Evolutionary conservation across 768 basidiomycete species (phyloP), one percentile per base, ranked within the genome.

Genomic region (Panaeolus cyanescens): DNA sequence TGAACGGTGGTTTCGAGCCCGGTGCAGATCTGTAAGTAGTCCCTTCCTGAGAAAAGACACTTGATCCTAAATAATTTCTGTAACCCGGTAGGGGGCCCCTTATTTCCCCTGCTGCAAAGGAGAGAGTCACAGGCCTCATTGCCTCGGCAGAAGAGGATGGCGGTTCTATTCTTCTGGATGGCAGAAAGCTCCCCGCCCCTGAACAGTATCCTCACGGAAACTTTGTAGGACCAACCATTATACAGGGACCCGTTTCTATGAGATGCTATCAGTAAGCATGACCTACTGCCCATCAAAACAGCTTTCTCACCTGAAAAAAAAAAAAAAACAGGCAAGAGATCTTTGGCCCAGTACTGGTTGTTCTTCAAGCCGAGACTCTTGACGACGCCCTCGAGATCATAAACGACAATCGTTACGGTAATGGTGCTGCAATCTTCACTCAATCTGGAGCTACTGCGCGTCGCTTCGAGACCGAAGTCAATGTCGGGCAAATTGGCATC

Each of bases 391-490:
- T 98, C 61, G 85, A 86, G 40, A 87, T 96, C 62, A 89, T 99
- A 75, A 99, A 99, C 77, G 76, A 80, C 62, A 98, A 97, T 77
- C 81, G 75, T 65, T 99, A 97, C 72, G 92, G 96, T 7, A 99
- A 99, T 67, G 96, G 96, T 31, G 87, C 95, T 31, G 92, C 95
- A 20, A 93, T 97, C 71, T 99, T 98, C 74, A 99, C 96, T 20
- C 93, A 97, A 76, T 93, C 91, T 13, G 97, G 96, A 15, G 93
- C 96, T 32, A 94, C 95, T 6, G 96, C 95, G 17, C 87, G 96
- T 59, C 93, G 91, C 74, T 99, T 97, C 64, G 96, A 99, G 77
- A 80, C 79, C 12, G 83, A 88, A 50, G 88, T 96, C 57, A 92
- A 98, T 65, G 88, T 94, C 56, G 95, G 95, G 22, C 95, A 93